Evolutionary conservation across 108 stramenopile genomes (phyloP).

Genomic region (Cyclotella kingstonii): DNA sequence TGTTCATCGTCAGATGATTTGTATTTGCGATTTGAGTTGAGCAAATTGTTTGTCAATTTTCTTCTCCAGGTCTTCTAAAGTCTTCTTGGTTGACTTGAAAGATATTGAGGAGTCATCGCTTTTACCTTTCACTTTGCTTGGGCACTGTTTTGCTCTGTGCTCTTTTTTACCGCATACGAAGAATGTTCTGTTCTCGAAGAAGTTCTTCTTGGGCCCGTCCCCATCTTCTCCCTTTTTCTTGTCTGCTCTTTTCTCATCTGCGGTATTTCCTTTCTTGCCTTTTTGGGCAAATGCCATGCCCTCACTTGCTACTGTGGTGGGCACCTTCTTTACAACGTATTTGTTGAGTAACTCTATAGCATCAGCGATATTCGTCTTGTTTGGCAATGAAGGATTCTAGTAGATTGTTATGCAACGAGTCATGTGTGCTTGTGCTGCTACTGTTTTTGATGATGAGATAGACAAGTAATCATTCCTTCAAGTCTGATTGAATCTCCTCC

Average conservation of each 20-base stretch:
- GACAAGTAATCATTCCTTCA: slow-evolving; percentile 1
- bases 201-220: background rate
- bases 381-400: background rate
- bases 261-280: slow-evolving; percentile 2
- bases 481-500: background rate
- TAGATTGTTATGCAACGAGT: background rate
- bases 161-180: slow-evolving; percentile 15
- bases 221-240: slow-evolving; percentile 1
- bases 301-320: background rate
- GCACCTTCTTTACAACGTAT: slow-evolving; percentile 18
- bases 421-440: background rate
- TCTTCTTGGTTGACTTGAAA: background rate
- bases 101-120: slow-evolving; percentile 1
- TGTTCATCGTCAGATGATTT: background rate
- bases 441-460: slow-evolving; percentile 2
- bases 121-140: background rate
- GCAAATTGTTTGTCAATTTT: slow-evolving; percentile 5
- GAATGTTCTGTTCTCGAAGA: background rate
- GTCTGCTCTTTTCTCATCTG: background rate
- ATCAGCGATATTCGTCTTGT: background rate
- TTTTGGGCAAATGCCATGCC: slow-evolving; percentile 16
- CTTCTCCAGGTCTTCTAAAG: slow-evolving; percentile 3
- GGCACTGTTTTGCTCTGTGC: background rate
- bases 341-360: slow-evolving; percentile 12
- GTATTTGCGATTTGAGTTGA: background rate